phyloP scores from a whole-genome alignment of 768 basidiomycete genomes.

The Sporobolomyces pararoseus region DNA sequence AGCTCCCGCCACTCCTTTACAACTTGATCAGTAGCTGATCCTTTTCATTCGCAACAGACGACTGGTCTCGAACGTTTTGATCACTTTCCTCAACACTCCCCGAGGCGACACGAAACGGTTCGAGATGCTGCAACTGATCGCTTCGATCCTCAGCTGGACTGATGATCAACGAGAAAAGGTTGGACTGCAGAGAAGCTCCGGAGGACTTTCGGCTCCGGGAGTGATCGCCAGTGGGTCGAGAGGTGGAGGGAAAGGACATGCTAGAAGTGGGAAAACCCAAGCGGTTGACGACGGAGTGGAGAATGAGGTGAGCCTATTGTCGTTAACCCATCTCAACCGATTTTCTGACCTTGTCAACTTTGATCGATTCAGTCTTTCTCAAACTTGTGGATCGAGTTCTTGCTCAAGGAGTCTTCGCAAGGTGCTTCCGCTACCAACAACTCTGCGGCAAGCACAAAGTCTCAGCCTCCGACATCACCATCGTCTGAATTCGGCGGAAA shows the following conservation, averaged over 20 bases:
- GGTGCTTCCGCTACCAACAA: neutral
- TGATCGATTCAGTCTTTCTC: conserved; percentile 99
- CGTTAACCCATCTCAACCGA: neutral
- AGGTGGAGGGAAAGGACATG: conserved; percentile 30
- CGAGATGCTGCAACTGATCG: conserved; percentile 86
- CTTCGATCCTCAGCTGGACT: conserved; percentile 86
- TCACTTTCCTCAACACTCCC: conserved; percentile 83
- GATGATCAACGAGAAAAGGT: conserved; percentile 88
- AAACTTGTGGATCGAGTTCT: conserved; percentile 94
- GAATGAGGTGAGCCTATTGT: conserved; percentile 32
- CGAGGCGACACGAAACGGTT: conserved; percentile 91
- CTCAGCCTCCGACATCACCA: conserved; percentile 4
- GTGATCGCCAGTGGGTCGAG: conserved; percentile 34
- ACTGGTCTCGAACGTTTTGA: conserved; percentile 86
- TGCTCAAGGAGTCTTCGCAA: conserved; percentile 75
- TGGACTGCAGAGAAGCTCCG: conserved; percentile 56
- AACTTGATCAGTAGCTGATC: neutral
- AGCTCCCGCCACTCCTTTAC: conserved; percentile 13
- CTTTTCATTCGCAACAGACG: conserved; percentile 53
- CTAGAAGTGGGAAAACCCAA: conserved; percentile 37
- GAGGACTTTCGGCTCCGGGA: conserved; percentile 18
- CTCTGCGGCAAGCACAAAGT: neutral
- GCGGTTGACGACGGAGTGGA: conserved; percentile 41
- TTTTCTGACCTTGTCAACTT: too few species aligned
- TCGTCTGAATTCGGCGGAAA: neutral